Conservation (phyloP, 805 yeast species). For the Kodamaea sagamina region DNA sequence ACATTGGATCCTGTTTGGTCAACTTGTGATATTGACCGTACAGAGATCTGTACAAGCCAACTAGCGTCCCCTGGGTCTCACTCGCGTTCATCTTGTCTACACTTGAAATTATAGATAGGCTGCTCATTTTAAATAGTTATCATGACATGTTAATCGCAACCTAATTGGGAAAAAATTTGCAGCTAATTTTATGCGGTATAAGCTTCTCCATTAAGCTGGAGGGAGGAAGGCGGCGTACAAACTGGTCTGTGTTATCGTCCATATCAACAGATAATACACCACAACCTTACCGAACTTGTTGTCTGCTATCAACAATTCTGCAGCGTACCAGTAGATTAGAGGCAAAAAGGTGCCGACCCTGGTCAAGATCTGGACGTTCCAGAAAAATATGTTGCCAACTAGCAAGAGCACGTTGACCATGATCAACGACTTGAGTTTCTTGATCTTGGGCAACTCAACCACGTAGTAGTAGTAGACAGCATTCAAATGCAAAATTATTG, state of each 20-base stretch:
- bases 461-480: slow-evolving; percentile 42
- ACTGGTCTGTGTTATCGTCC: slow-evolving; percentile 70
- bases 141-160: slow-evolving; percentile 6
- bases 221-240: slow-evolving; percentile 84
- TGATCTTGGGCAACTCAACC: slow-evolving; percentile 32
- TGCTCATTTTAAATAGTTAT: slow-evolving; percentile 1
- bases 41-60: slow-evolving; percentile 7
- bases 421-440: slow-evolving; percentile 40
- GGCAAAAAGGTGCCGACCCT: slow-evolving; percentile 81
- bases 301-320: slow-evolving; percentile 30
- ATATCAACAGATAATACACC: slow-evolving; percentile 52
- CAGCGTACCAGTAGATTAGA: slow-evolving; percentile 68
- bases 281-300: slow-evolving; percentile 21
- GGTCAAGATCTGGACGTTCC: slow-evolving; percentile 86
- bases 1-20: slow-evolving; percentile 1
- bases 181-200: slow-evolving; percentile 6
- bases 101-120: background rate
- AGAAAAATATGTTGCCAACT: slow-evolving; percentile 54
- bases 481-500: slow-evolving; percentile 46
- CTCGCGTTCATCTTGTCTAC: background rate
- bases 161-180: slow-evolving; percentile 17
- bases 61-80: slow-evolving; percentile 6
- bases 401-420: slow-evolving; percentile 47
- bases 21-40: slow-evolving; percentile 7
- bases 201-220: slow-evolving; percentile 43